phyloP scores from a whole-genome alignment of 352 stramenopile species.

The Phytophthora cactorum region DNA sequence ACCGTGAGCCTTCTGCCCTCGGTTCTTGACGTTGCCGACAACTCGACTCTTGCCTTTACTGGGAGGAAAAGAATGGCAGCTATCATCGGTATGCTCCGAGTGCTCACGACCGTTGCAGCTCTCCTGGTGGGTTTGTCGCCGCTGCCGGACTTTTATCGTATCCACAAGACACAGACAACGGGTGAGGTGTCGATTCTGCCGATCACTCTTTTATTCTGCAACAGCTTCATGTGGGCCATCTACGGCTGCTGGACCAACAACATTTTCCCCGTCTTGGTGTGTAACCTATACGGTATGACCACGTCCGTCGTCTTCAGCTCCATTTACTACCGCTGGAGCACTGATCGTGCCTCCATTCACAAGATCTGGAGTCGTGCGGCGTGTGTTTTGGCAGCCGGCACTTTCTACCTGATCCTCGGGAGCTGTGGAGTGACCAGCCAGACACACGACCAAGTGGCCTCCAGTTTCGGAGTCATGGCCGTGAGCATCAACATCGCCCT shows the following conservation, averaged over 20 bases:
- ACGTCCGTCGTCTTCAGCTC: slow-evolving; percentile 35
- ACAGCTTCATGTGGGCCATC: slow-evolving; percentile 48
- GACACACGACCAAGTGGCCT: slow-evolving; percentile 26
- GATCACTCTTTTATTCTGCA: slow-evolving; percentile 39
- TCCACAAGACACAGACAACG: slow-evolving; percentile 36
- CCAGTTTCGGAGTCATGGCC: slow-evolving; percentile 37
- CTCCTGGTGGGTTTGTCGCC: slow-evolving; percentile 42
- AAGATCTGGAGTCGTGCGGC: slow-evolving; percentile 29
- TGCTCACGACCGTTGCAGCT: slow-evolving; percentile 36
- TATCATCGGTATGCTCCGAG: slow-evolving; percentile 28
- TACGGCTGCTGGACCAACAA: slow-evolving; percentile 47
- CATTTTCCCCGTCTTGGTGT: slow-evolving; percentile 39
- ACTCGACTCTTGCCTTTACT: not conserved
- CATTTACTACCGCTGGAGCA: slow-evolving; percentile 40
- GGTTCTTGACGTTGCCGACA: not conserved
- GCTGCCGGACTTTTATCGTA: slow-evolving; percentile 39
- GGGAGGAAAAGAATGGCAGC: slow-evolving; percentile 6
- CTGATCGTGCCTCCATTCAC: slow-evolving; percentile 27
- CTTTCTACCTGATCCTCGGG: slow-evolving; percentile 39
- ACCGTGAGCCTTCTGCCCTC: not conserved
- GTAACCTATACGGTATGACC: slow-evolving; percentile 33
- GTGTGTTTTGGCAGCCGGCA: slow-evolving; percentile 15
- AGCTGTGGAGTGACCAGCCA: slow-evolving; percentile 37
- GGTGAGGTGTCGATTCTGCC: slow-evolving; percentile 41
- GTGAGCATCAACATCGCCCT: slow-evolving; percentile 38